Evolutionary conservation across 2,329 filamentous ascomycete species (phyloP).

Genomic region (Cordyceps javanica): DNA sequence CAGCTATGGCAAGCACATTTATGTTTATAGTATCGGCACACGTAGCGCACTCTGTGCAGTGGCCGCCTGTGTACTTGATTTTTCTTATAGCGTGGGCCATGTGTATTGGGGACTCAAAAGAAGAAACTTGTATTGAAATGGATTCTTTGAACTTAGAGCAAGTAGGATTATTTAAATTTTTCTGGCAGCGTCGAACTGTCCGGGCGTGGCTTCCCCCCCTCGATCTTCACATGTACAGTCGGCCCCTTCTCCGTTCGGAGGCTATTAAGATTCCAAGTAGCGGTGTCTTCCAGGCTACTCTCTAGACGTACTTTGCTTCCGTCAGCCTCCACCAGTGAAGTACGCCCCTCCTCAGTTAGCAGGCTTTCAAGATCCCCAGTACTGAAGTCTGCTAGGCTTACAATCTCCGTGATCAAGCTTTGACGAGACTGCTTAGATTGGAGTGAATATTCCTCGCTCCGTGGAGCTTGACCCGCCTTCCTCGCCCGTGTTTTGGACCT

Average conservation of each 20-base stretch:
- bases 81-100: neutral
- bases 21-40: neutral
- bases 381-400: neutral
- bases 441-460: neutral
- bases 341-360: neutral
- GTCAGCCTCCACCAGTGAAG: too few relatives aligned
- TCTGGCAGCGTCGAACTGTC: neutral
- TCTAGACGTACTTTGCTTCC: too few relatives aligned
- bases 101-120: neutral
- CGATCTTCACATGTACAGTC: neutral
- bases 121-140: neutral
- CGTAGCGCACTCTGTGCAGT: neutral
- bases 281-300: too few relatives aligned
- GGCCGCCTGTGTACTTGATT: neutral
- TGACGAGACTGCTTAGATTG: neutral
- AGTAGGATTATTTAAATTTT: neutral
- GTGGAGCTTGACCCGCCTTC: neutral
- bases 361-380: neutral
- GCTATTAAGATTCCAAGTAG: neutral
- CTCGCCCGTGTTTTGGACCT: neutral
- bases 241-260: neutral
- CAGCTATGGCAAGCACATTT: neutral
- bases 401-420: neutral
- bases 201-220: neutral
- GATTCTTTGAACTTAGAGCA: neutral